Evolutionary conservation across 257 asterid species (phyloP).

Genomic region (Petunia axillaris): DNA sequence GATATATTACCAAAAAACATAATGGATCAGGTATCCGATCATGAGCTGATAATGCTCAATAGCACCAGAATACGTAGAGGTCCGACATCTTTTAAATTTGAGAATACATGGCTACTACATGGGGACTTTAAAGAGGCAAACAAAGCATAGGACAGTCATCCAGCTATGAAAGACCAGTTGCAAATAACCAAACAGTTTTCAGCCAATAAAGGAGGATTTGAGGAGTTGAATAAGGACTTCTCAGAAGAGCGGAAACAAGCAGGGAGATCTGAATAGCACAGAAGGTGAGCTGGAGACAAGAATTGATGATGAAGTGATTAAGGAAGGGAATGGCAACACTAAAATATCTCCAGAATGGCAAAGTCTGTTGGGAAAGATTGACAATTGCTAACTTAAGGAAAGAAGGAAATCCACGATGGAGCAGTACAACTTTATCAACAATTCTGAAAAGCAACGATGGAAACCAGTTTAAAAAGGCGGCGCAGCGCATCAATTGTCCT

Average conservation of each 20-base stretch:
- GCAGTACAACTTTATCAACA: background rate
- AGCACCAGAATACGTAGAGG: background rate
- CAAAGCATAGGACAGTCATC: background rate
- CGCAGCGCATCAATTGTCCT: background rate
- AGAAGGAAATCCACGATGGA: background rate
- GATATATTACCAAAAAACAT: background rate
- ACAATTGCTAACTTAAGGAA: background rate
- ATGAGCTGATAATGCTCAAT: slow-evolving; percentile 20
- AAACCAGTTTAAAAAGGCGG: background rate
- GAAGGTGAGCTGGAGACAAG: background rate
- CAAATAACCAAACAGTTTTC: background rate
- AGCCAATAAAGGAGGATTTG: background rate
- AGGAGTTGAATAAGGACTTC: background rate
- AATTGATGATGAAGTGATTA: background rate
- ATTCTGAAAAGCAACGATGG: background rate
- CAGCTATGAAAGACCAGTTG: background rate
- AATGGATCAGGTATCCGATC: background rate
- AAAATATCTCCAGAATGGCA: background rate
- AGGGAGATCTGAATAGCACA: background rate
- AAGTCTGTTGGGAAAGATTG: slow-evolving; percentile 5
- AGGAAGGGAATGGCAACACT: slow-evolving; percentile 11
- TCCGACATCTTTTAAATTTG: background rate
- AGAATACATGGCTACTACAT: background rate
- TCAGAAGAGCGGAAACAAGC: background rate
- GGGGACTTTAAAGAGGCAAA: background rate